Evolutionary conservation across 2,329 filamentous ascomycete species (phyloP).

Genomic region (Trichoderma pleuroti): DNA sequence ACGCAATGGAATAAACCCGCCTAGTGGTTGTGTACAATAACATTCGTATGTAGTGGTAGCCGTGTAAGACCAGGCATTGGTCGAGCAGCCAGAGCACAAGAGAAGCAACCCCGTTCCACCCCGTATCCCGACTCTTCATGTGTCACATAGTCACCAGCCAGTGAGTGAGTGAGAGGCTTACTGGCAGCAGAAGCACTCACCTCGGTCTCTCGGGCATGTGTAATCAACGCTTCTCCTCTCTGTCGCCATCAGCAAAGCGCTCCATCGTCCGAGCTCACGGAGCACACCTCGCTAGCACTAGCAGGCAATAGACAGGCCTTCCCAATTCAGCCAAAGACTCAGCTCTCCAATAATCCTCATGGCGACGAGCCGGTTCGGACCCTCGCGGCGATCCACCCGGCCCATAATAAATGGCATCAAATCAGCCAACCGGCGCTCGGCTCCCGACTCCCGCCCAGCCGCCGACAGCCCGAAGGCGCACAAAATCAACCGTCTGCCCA

Average conservation of each 20-base stretch:
- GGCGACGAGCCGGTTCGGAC: slow-evolving; percentile 16
- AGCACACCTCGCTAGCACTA: background rate
- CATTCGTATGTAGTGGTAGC: background rate
- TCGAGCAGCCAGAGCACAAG: background rate
- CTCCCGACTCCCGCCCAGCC: slow-evolving; percentile 13
- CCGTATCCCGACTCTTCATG: background rate
- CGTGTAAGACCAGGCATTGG: background rate
- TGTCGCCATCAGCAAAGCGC: background rate
- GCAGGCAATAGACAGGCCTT: background rate
- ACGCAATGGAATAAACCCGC: background rate
- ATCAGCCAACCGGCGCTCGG: slow-evolving; percentile 5
- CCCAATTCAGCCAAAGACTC: background rate
- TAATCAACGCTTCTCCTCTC: background rate
- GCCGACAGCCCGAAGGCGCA: slow-evolving; percentile 13
- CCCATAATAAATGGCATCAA: background rate
- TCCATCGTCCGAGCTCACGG: background rate
- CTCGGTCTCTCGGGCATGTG: background rate
- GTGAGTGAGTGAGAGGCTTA: background rate
- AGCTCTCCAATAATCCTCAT: background rate
- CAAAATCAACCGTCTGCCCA: background rate
- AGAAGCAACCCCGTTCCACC: background rate
- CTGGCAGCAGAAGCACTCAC: background rate
- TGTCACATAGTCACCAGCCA: background rate
- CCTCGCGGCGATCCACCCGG: slow-evolving; percentile 3
- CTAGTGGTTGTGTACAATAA: background rate